Evolutionary conservation across 2,329 filamentous ascomycete genomes (phyloP).

Genomic region (Lasiodiplodia theobromae): DNA sequence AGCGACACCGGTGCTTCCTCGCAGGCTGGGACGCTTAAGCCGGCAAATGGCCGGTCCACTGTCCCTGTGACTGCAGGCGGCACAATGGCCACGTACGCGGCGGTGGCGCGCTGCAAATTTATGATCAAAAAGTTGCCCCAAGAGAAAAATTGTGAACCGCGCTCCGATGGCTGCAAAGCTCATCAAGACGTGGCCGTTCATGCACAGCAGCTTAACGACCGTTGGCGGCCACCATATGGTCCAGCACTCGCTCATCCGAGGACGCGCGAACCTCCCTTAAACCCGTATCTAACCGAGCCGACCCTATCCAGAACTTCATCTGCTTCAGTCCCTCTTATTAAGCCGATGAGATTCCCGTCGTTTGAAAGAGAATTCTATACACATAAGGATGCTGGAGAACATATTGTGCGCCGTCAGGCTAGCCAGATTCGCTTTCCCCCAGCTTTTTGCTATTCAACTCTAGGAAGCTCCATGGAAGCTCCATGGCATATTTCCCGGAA

Average conservation of each 20-base stretch:
- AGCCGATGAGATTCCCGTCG: not conserved
- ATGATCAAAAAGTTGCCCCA: not conserved
- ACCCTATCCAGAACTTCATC: not conserved
- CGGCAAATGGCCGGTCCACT: slow-evolving; percentile 7
- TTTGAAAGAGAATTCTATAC: not conserved
- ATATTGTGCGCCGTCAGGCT: not conserved
- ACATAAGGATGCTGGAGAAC: not conserved
- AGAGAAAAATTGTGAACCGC: not conserved
- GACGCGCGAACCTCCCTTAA: not conserved
- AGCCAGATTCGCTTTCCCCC: not conserved
- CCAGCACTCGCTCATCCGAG: not conserved
- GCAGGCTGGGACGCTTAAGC: not conserved
- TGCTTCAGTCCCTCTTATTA: not conserved
- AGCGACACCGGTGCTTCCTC: slow-evolving; percentile 3
- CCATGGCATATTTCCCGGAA: not conserved
- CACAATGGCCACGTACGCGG: not conserved
- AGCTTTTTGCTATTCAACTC: not conserved
- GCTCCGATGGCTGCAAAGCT: not conserved
- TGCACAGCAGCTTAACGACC: not conserved
- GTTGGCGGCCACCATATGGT: not conserved
- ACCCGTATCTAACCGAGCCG: slow-evolving; percentile 17
- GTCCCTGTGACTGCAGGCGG: slow-evolving; percentile 11
- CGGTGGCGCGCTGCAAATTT: not conserved
- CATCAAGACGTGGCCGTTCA: not conserved
- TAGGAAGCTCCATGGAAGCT: not conserved